Evolutionary conservation across 2,329 filamentous ascomycete genomes (phyloP).

Genomic region (Fusarium globosum): DNA sequence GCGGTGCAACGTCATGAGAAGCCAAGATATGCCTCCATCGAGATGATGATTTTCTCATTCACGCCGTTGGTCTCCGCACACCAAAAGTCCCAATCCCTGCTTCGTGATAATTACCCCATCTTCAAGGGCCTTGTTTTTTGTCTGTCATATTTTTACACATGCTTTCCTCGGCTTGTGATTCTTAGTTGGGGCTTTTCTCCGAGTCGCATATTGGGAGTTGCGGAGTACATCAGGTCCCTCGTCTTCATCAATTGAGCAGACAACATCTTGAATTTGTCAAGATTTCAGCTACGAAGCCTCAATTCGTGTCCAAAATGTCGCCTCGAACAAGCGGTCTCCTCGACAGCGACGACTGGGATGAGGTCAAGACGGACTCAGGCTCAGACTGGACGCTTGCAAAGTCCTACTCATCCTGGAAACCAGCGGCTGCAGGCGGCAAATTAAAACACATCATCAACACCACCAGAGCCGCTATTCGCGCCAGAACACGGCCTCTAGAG

Average conservation of each 20-base stretch:
- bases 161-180: slow-evolving; percentile 32
- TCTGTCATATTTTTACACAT: slow-evolving; percentile 29
- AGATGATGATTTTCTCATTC: slow-evolving; percentile 2
- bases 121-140: background rate
- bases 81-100: slow-evolving; percentile 26
- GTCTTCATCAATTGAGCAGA: slow-evolving; percentile 5
- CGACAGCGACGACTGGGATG: slow-evolving; percentile 51
- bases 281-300: background rate
- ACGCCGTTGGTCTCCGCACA: background rate
- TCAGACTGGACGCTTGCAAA: slow-evolving; percentile 38
- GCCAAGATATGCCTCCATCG: background rate
- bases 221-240: slow-evolving; percentile 5
- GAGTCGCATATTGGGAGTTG: background rate
- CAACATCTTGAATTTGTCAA: background rate
- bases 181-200: background rate
- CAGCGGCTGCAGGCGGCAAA: slow-evolving; percentile 32
- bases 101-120: background rate
- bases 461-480: slow-evolving; percentile 26
- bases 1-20: slow-evolving; percentile 9
- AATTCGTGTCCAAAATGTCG: slow-evolving; percentile 43
- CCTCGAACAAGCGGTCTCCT: slow-evolving; percentile 48
- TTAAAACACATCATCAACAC: slow-evolving; percentile 11
- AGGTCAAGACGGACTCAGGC: slow-evolving; percentile 39
- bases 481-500: slow-evolving; percentile 30
- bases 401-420: slow-evolving; percentile 43